Base-by-base conservation (phyloP, 108 stramenopile species). In the Schizochytrium sp. region DNA sequence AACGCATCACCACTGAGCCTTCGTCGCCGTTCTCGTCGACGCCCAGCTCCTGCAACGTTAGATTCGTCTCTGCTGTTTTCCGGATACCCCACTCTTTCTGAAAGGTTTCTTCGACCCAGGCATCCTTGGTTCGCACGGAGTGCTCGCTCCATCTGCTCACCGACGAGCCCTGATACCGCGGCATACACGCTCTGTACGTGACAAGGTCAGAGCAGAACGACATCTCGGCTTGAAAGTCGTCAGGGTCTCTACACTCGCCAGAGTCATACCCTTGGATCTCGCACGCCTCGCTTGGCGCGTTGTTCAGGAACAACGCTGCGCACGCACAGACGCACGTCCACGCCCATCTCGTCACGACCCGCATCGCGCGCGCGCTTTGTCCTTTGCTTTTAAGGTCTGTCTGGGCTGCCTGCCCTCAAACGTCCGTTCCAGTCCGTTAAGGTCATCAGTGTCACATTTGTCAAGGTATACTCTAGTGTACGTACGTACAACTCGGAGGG, bases 101-200 rank as follows among this genome's bases (percentile, higher is more conserved):
- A 87, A 58, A 90, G 63, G 58, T 60, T 88, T 58, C n/a, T 18
- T 59, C 44, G 10, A 93, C 91, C 92, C 93, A 93, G 48, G 47
- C 76, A 60, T 93, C 93, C 63, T 93, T 93, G 21, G 72, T 44
- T 18, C 25, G 14, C 48, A 91, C 44, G 16, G 92, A 92, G 58
- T 93, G 92, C 57, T 93, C 91, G 51, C 58, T 43, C 92, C 92
- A 93, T 5, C 92, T 45, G 16, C 25, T 44, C 28, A 87, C 12
- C 25, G 76, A 44, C 44, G 90, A 57, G 58, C 91, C 92, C 69
- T 89, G 58, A 43, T 92, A 90, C 48, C 87, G 88, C 16, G 92
- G 93, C 69, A 93, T 89, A 29, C 93, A 93, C 19, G 93, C 87
- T 19, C 92, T 34, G 57, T 93, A 93, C 25, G 53, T 90, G 88